Base-by-base conservation (phyloP, 805 yeast species). In the Tetrapisispora arboricola region DNA sequence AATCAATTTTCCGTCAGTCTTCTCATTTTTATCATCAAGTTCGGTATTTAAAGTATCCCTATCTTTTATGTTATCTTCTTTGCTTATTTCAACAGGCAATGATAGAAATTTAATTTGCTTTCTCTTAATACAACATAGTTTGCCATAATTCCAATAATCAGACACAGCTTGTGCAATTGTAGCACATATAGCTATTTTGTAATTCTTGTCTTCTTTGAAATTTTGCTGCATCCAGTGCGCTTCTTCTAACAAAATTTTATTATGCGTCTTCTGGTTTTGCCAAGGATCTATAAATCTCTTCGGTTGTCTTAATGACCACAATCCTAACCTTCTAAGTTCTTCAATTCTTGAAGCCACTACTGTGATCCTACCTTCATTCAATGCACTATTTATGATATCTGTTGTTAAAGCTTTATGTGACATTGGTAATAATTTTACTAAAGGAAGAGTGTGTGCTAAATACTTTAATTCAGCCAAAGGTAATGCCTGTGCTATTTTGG, bases 241-340 rank as follows among this genome's bases (percentile, higher is more conserved):
- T 58, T 92, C 98, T 19, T 76, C 75, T 5, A 92, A 47, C 19
- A 90, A 47, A 43, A 71, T 62, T 50, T 82, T 90, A 85, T 94
- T 77, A 48, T 84, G 88, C 24, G 67, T 65, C n/a, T 55, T 56
- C 12, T 65, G 58, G 20, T 49, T 55, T 38, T 48, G 51, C 58
- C 55, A 73, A 0, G 97, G 96, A 48, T 85, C 94, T 11, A 69
- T 54, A 52, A 71, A 80, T 47, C 74, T 71, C 39, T 72, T 67
- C 0, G 94, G 95, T 58, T 92, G 98, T 40, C 94, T 71, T 40
- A 92, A 66, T 18, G 95, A 80, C 97, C 98, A 92, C 51, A 84
- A 78, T 2, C 84, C 83, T 43, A 81, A 80, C 36, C 94, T 69
- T 58, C 86, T 85, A 47, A 92, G 68, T 58, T 90, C 97, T 55